A percentile compares a stretch with the other conserved stretches of the same genome.
These are phyloP conservation scores for Yamadazyma mexicana DNA, from an alignment of 1,139 yeast genomes.

Conservation along the genomic window DNA sequence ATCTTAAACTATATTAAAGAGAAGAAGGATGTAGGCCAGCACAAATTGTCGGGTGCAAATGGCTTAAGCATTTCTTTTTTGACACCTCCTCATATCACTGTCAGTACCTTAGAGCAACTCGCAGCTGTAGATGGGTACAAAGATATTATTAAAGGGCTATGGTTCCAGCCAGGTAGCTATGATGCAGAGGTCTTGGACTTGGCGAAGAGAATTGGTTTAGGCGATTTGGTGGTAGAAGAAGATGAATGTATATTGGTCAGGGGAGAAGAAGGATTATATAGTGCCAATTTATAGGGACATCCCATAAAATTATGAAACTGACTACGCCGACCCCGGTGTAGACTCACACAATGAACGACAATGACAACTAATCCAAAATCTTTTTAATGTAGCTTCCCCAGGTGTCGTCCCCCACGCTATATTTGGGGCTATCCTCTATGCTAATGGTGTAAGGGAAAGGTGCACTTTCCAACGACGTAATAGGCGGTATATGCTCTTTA, in stretches of 20 bases:
- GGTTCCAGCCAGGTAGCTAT: constrained; percentile 86
- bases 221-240: constrained; percentile 50
- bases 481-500: constrained; percentile 72
- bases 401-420: constrained; percentile 20
- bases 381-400: constrained; percentile 55
- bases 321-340: no score
- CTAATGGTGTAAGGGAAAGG: constrained; percentile 63
- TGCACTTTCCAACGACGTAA: constrained; percentile 61
- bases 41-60: constrained; percentile 31
- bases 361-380: constrained; percentile 30
- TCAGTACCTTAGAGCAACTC: constrained; percentile 45
- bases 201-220: constrained; percentile 38
- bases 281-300: constrained; percentile 24
- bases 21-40: constrained; percentile 24
- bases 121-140: constrained; percentile 29
- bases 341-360: not conserved
- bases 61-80: constrained; percentile 62
- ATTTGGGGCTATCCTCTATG: constrained; percentile 15
- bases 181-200: constrained; percentile 51
- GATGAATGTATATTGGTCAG: constrained; percentile 71
- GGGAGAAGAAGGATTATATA: constrained; percentile 57
- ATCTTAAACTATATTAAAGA: constrained; percentile 28
- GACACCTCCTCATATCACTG: constrained; percentile 69
- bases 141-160: constrained; percentile 52
- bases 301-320: no score